Percentiles rank a stretch among this genome's conserved stretches.
phyloP scores from a whole-genome alignment of 148 eudicot species.

The Vaccinium corymbosum region DNA sequence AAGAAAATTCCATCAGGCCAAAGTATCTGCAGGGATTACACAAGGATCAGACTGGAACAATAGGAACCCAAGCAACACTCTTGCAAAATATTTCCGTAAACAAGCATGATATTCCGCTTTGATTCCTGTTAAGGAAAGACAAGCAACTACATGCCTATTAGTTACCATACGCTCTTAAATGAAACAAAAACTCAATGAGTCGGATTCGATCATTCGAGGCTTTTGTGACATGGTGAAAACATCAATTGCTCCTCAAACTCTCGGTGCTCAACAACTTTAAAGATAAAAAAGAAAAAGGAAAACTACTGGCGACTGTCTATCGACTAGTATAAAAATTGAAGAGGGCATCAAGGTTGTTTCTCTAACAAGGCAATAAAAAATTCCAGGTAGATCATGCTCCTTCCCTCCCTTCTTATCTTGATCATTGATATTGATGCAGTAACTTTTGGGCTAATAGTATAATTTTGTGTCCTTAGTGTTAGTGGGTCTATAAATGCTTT shows the following conservation, averaged over 20 bases:
- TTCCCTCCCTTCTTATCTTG: neutral
- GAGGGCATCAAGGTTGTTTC: neutral
- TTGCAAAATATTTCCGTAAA: neutral
- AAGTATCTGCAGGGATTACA: constrained; percentile 49
- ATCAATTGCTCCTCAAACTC: neutral
- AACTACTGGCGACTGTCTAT: neutral
- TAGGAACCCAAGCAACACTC: neutral
- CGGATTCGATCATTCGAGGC: neutral
- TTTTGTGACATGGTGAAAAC: neutral
- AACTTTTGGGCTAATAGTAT: too few species aligned
- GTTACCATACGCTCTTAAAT: neutral
- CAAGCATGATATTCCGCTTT: neutral
- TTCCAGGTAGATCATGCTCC: neutral
- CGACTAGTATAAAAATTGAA: neutral
- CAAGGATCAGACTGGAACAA: constrained; percentile 4
- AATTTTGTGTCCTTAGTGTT: too few species aligned
- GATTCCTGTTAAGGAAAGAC: neutral
- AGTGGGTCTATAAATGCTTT: too few species aligned
- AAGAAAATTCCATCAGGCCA: constrained; percentile 99
- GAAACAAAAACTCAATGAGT: neutral
- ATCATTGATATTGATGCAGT: too few species aligned
- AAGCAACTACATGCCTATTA: neutral
- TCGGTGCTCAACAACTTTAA: too few species aligned
- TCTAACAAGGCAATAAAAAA: neutral
- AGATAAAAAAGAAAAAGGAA: neutral